Percentiles rank a stretch among this genome's conserved stretches.
Conservation (phyloP, 2,329 filamentous ascomycete species). For the Emergomyces africanus region DNA sequence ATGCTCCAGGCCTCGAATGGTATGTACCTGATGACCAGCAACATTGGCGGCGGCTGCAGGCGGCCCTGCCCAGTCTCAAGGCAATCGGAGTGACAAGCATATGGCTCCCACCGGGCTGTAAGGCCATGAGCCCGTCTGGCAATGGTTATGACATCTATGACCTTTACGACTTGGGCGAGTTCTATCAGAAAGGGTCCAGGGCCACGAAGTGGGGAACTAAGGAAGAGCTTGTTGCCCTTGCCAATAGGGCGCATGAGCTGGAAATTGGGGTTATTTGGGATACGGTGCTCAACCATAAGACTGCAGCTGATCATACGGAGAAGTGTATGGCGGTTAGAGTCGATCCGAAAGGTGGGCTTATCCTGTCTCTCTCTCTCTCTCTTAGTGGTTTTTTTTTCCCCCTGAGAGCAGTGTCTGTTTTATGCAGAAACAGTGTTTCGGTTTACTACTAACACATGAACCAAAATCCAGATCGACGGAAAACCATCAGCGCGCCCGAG, state of each 20-base stretch:
- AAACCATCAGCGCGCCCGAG: slow-evolving; percentile 41
- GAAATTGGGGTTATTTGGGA: slow-evolving; percentile 54
- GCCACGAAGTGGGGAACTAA: slow-evolving; percentile 58
- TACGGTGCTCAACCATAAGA: slow-evolving; percentile 60
- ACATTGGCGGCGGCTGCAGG: slow-evolving; percentile 48
- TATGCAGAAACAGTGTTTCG: not conserved
- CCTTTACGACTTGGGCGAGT: slow-evolving; percentile 58
- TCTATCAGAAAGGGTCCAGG: slow-evolving; percentile 52
- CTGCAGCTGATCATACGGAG: slow-evolving; percentile 54
- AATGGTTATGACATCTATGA: slow-evolving; percentile 62
- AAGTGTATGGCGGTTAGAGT: slow-evolving; percentile 52
- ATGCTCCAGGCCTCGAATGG: slow-evolving; percentile 63
- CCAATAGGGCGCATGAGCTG: slow-evolving; percentile 37
- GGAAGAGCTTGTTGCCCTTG: slow-evolving; percentile 45
- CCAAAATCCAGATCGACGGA: slow-evolving; percentile 37
- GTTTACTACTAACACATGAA: slow-evolving; percentile 2
- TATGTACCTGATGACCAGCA: slow-evolving; percentile 48
- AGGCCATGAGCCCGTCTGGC: slow-evolving; percentile 47
- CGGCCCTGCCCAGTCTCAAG: slow-evolving; percentile 42
- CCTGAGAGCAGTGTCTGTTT: not conserved
- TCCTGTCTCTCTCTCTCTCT: too few relatives aligned
- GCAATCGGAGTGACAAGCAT: slow-evolving; percentile 48
- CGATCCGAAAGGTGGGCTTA: slow-evolving; percentile 34
- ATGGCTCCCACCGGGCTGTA: slow-evolving; percentile 61
- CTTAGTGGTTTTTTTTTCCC: too few relatives aligned